phyloP scores from a whole-genome alignment of 805 yeast species.

The Yarrowia divulgata region DNA sequence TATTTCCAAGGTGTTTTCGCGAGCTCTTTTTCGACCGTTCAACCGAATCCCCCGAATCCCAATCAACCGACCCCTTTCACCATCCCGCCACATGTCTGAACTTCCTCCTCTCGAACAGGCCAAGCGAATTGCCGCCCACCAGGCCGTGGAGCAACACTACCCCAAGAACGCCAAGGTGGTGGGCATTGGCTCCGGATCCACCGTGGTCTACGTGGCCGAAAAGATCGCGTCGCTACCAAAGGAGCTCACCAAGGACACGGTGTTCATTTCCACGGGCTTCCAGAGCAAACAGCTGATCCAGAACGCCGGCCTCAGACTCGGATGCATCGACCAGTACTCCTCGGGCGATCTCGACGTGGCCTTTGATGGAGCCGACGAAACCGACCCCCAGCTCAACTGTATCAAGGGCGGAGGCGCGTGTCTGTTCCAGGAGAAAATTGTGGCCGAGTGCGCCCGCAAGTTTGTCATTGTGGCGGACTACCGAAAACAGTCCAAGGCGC shows the following conservation, averaged over 20 bases:
- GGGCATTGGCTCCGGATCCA: constrained; percentile 97
- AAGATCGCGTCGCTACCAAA: constrained; percentile 73
- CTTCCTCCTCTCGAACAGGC: constrained; percentile 67
- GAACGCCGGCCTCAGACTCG: constrained; percentile 78
- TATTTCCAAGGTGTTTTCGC: constrained; percentile 14
- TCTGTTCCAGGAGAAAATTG: constrained; percentile 92
- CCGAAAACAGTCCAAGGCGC: constrained; percentile 74
- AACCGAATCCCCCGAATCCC: too few relatives aligned
- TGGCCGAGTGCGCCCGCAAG: constrained; percentile 76
- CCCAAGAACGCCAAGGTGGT: constrained; percentile 72
- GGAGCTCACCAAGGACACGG: constrained; percentile 59
- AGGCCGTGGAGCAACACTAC: constrained; percentile 89
- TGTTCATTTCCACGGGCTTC: constrained; percentile 95
- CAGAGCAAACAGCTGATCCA: constrained; percentile 88
- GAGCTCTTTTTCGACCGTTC: not conserved
- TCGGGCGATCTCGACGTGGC: constrained; percentile 83
- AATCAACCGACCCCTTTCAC: not conserved
- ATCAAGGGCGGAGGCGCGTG: constrained; percentile 99
- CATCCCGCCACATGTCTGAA: constrained; percentile 8
- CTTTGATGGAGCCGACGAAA: constrained; percentile 98
- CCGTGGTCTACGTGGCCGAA: constrained; percentile 97
- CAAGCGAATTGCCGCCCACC: constrained; percentile 88
- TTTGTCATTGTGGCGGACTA: constrained; percentile 92
- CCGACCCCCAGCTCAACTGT: constrained; percentile 77
- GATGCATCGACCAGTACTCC: constrained; percentile 76